Evolutionary conservation across 176 grass and related monocot species (phyloP).

Genomic region (Avena sativa): DNA sequence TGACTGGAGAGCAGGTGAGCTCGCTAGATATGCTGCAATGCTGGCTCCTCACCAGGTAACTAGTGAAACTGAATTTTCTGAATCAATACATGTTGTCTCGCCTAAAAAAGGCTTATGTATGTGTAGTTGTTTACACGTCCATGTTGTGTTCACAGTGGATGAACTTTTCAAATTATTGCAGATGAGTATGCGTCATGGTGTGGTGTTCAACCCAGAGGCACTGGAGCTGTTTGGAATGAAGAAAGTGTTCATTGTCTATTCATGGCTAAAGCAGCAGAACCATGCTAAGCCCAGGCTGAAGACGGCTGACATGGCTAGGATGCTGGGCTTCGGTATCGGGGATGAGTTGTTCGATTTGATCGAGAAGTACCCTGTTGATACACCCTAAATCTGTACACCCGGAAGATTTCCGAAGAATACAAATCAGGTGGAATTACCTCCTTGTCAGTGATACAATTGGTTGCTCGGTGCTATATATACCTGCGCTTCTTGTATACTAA

Average conservation of each 20-base stretch:
- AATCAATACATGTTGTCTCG: not conserved
- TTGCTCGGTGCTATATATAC: not conserved
- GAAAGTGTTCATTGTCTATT: conserved; percentile 69
- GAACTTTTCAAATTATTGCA: conserved; percentile 29
- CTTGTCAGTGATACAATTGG: not conserved
- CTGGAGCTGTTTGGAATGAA: conserved; percentile 88
- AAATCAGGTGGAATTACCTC: not conserved
- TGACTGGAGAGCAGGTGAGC: conserved; percentile 94
- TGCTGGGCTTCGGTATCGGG: conserved; percentile 84
- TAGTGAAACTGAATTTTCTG: not conserved
- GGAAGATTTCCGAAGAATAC: not conserved
- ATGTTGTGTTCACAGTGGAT: not conserved
- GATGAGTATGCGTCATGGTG: conserved; percentile 81
- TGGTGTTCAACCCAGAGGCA: conserved; percentile 90
- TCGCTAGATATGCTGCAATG: conserved; percentile 90
- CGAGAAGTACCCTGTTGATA: conserved; percentile 52
- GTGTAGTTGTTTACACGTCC: not conserved
- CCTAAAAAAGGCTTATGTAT: not conserved
- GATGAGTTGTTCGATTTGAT: conserved; percentile 85
- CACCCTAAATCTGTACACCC: not conserved
- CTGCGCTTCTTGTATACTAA: not conserved
- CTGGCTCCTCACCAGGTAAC: conserved; percentile 94
- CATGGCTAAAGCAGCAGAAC: conserved; percentile 76
- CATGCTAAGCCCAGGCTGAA: conserved; percentile 81
- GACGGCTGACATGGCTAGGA: conserved; percentile 83